Base-by-base conservation (phyloP, 2,329 filamentous ascomycete genomes). In the Thielaviopsis populi region DNA sequence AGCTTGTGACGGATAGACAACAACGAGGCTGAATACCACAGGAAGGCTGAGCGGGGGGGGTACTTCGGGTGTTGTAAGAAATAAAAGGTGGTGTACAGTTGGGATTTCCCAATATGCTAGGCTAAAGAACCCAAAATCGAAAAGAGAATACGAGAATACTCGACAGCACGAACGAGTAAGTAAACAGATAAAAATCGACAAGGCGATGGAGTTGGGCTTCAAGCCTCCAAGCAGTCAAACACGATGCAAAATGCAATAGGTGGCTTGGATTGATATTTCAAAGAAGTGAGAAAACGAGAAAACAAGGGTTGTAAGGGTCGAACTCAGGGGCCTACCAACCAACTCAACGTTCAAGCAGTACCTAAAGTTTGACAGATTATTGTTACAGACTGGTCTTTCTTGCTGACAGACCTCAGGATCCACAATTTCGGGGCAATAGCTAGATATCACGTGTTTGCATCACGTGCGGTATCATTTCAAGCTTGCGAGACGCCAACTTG, bases 1-100 rank as follows among this genome's bases (percentile, higher is more conserved):
- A 56, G 53, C 53, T 56, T 56, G 8, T 33, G 27, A n/a, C 3
- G 53, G 43, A 50, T 10, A 40, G 7, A 50, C 15, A 37, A n/a
- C 37, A 33, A 22, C 61, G 59, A 63, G 62, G 62, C 62, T 63
- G 62, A 37, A 10, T 37, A 37, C 10, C 33, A 33, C n/a, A 4
- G 30, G 62, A 63, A 63, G 62, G 62, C 53, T 59, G 62, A 50
- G 62, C 53, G 62, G 62, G 61, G 61, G 53, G 13, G n/a, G 37
- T 17, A 13, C 2, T 11, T 30, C 10, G 50, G 19, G 13, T 33
- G 24, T n/a, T n/a, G 53, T n/a, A n/a, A 33, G 37, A 11, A 19
- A 56, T 56, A 56, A 56, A 56, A 33, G 27, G 24, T 27, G 6
- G n/a, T 56, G 53, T 56, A 56, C 53, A 56, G 53, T 11, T 56